A percentile compares a stretch with the other conserved stretches of the same genome.
Conservation (phyloP, 768 basidiomycete genomes). For the Coprinellus micaceus region DNA sequence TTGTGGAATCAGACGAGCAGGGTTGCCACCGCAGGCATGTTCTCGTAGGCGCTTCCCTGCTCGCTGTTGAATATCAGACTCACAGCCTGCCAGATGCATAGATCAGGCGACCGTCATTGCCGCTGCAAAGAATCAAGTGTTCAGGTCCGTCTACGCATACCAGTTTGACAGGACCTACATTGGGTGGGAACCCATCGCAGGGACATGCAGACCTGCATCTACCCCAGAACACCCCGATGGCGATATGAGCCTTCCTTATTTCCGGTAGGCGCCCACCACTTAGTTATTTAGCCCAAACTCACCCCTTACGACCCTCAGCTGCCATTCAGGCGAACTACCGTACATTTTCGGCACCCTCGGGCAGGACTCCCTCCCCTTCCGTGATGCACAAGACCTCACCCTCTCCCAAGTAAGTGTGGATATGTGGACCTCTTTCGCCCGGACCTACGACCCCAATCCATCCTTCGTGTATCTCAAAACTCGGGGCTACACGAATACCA, state of each 20-base stretch:
- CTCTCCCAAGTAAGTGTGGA: constrained; percentile 43
- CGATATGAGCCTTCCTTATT: constrained; percentile 44
- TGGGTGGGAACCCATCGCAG: constrained; percentile 42
- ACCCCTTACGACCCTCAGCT: too few species aligned
- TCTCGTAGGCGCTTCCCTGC: constrained; percentile 25
- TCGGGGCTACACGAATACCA: constrained; percentile 37
- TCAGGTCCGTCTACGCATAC: constrained; percentile 41
- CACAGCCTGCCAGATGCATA: constrained; percentile 25
- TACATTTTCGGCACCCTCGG: constrained; percentile 33
- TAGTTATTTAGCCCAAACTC: too few species aligned
- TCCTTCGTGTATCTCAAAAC: constrained; percentile 36
- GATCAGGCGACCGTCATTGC: constrained; percentile 48
- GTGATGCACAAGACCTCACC: constrained; percentile 43
- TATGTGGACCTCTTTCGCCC: constrained; percentile 44
- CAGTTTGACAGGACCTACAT: constrained; percentile 45
- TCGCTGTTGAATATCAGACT: neutral
- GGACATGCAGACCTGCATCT: constrained; percentile 41
- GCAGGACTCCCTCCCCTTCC: constrained; percentile 37
- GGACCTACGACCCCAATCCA: constrained; percentile 47
- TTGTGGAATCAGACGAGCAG: constrained; percentile 46
- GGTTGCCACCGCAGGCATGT: constrained; percentile 42
- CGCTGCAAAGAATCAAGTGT: constrained; percentile 37
- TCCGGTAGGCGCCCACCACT: constrained; percentile 34
- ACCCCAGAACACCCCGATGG: constrained; percentile 41
- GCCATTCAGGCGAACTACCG: constrained; percentile 31